phyloP scores from a whole-genome alignment of 371 early-diverging fungal species.

The Lichtheimia corymbifera region DNA sequence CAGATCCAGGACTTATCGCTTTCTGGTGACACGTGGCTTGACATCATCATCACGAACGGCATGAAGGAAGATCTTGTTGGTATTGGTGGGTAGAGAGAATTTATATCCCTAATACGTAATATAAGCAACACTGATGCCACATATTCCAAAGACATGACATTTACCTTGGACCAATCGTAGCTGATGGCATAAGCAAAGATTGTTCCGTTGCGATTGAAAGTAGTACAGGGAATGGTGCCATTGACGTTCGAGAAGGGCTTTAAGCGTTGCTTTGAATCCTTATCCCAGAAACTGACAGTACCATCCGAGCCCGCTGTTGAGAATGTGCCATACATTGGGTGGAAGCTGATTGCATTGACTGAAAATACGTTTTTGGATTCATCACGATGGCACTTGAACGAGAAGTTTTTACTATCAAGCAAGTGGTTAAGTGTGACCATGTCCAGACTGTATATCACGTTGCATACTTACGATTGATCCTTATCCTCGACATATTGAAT shows the following conservation, averaged over 20 bases:
- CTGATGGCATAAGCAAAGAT: conserved; percentile 94
- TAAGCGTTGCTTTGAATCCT: conserved; percentile 86
- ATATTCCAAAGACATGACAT: neutral
- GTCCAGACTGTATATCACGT: too few relatives aligned
- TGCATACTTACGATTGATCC: conserved; percentile 61
- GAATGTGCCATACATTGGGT: conserved; percentile 88
- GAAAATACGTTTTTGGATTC: conserved; percentile 72
- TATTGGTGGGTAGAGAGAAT: conserved; percentile 43
- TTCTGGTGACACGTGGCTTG: conserved; percentile 67
- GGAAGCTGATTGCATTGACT: conserved; percentile 84
- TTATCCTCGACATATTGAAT: conserved; percentile 90
- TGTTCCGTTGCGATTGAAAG: conserved; percentile 86
- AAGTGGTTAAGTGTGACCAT: conserved; percentile 1
- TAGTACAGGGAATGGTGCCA: conserved; percentile 73
- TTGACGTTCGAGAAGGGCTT: conserved; percentile 66
- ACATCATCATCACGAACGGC: conserved; percentile 80
- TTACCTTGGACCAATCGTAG: conserved; percentile 98
- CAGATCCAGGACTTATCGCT: conserved; percentile 37
- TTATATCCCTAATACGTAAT: conserved; percentile 49
- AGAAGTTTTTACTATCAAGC: conserved; percentile 70
- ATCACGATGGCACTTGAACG: conserved; percentile 95
- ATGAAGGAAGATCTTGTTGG: conserved; percentile 72
- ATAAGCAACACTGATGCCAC: neutral
- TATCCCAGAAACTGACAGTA: conserved; percentile 92
- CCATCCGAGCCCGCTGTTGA: conserved; percentile 95